Evolutionary conservation across 768 basidiomycete species (phyloP).

Genomic region (Asterophora lycoperdoides): DNA sequence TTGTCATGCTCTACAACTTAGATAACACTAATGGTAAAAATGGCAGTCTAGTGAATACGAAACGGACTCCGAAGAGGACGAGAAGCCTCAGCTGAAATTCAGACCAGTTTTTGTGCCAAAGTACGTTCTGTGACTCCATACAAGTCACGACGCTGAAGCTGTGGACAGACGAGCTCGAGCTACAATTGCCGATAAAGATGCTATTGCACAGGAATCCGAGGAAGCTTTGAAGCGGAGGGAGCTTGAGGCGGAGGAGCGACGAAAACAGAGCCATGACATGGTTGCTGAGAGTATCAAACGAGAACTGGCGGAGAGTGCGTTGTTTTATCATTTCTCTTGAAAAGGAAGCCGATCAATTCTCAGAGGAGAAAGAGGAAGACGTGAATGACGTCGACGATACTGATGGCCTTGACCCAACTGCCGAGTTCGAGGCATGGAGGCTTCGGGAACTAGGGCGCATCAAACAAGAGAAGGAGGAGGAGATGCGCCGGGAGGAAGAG

Average conservation of each 20-base stretch:
- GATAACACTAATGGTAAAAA: slow-evolving; percentile 14
- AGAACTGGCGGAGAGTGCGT: slow-evolving; percentile 87
- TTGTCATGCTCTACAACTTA: not conserved
- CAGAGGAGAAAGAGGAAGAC: slow-evolving; percentile 86
- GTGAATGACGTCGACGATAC: slow-evolving; percentile 92
- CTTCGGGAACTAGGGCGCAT: slow-evolving; percentile 90
- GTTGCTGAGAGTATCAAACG: slow-evolving; percentile 92
- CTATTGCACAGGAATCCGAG: slow-evolving; percentile 68
- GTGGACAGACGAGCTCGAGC: slow-evolving; percentile 61
- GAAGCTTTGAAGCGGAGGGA: slow-evolving; percentile 68
- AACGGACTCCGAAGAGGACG: slow-evolving; percentile 74
- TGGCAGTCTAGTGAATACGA: slow-evolving; percentile 82
- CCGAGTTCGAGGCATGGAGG: slow-evolving; percentile 95
- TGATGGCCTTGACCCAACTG: slow-evolving; percentile 84
- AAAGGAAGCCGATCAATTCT: not conserved
- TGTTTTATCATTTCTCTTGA: not conserved
- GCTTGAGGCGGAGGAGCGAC: slow-evolving; percentile 73
- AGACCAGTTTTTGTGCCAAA: slow-evolving; percentile 95
- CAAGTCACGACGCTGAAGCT: slow-evolving; percentile 7
- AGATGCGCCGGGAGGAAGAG: slow-evolving; percentile 75
- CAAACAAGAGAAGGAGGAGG: slow-evolving; percentile 90
- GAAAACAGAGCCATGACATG: slow-evolving; percentile 84
- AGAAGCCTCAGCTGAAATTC: slow-evolving; percentile 71
- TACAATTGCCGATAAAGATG: slow-evolving; percentile 68
- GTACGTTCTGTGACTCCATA: slow-evolving; percentile 40